phyloP scores from a whole-genome alignment of 2,329 filamentous ascomycete genomes.

The Orbilia quercus region DNA sequence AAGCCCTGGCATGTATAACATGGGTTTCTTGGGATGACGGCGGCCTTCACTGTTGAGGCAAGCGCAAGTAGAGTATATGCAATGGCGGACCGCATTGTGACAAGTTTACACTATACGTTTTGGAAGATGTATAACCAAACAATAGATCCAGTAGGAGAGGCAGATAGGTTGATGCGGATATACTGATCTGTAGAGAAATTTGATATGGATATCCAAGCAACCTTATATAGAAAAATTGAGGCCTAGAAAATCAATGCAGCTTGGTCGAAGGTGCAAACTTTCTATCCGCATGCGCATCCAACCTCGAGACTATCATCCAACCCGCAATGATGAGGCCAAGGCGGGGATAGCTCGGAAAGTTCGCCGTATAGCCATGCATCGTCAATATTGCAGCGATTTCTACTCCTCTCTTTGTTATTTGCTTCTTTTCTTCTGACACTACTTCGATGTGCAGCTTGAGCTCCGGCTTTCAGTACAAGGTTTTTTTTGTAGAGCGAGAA shows the following conservation, averaged over 20 bases:
- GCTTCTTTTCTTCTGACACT: conserved; percentile 16
- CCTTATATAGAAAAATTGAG: conserved; percentile 30
- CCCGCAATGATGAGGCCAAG: conserved; percentile 39
- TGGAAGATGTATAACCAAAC: too few relatives aligned
- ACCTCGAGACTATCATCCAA: too few relatives aligned
- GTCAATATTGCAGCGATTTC: not conserved
- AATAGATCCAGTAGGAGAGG: too few relatives aligned
- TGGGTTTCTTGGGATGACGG: conserved; percentile 38
- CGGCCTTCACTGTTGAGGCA: conserved; percentile 31
- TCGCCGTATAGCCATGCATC: too few relatives aligned
- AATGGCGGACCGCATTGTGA: conserved; percentile 31
- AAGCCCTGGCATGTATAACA: conserved; percentile 63
- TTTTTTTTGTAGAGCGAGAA: conserved; percentile 25
- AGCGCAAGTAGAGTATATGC: conserved; percentile 23
- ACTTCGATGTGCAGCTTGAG: conserved; percentile 19
- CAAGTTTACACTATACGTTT: too few relatives aligned
- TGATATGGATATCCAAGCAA: not conserved
- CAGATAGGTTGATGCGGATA: too few relatives aligned
- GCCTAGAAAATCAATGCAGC: not conserved
- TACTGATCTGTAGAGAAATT: not conserved
- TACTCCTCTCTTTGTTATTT: conserved; percentile 8
- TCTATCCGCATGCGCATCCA: too few relatives aligned
- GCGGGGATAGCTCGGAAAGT: conserved; percentile 34
- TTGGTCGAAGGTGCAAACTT: too few relatives aligned
- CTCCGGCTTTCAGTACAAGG: conserved; percentile 19